Conservation (phyloP, 1,284 basidiomycete genomes). For the Ceratobasidium sp. region DNA sequence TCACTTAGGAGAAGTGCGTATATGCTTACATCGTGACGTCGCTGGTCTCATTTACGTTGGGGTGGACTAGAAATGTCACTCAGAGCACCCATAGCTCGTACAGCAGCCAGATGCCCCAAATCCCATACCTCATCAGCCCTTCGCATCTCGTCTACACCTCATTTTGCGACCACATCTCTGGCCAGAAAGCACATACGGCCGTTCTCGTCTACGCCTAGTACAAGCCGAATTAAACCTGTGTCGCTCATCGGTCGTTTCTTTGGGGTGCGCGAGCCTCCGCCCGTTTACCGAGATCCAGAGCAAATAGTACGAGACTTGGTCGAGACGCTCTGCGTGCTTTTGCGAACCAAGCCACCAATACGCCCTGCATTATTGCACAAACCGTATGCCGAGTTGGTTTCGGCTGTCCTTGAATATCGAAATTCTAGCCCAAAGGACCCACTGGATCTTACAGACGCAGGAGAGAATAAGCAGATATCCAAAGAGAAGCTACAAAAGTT, state of each 20-base stretch:
- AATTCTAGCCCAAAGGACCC: background rate
- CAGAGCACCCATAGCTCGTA: constrained; percentile 1
- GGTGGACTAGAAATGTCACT: background rate
- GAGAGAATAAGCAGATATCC: background rate
- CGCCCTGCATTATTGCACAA: constrained; percentile 24
- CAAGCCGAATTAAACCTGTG: background rate
- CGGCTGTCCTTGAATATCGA: constrained; percentile 3
- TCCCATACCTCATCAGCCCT: background rate
- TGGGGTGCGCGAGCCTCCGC: constrained; percentile 9
- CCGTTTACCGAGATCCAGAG: background rate
- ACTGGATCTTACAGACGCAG: constrained; percentile 19
- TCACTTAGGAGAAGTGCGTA: too few species aligned
- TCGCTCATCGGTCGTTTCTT: constrained; percentile 21
- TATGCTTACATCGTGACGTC: too few species aligned
- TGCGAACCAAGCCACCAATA: constrained; percentile 10
- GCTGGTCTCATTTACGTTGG: too few species aligned
- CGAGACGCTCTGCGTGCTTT: constrained; percentile 24
- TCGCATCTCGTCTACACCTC: background rate
- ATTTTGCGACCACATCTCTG: background rate
- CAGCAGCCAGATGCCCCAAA: background rate
- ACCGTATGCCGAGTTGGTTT: constrained; percentile 18
- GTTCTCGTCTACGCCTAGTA: background rate
- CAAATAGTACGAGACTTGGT: constrained; percentile 9
- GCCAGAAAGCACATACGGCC: background rate
- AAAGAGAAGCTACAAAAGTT: background rate